These are phyloP conservation scores for Sphaerulina populicola DNA, from an alignment of 2,329 filamentous ascomycete genomes.

Conservation along the genomic window DNA sequence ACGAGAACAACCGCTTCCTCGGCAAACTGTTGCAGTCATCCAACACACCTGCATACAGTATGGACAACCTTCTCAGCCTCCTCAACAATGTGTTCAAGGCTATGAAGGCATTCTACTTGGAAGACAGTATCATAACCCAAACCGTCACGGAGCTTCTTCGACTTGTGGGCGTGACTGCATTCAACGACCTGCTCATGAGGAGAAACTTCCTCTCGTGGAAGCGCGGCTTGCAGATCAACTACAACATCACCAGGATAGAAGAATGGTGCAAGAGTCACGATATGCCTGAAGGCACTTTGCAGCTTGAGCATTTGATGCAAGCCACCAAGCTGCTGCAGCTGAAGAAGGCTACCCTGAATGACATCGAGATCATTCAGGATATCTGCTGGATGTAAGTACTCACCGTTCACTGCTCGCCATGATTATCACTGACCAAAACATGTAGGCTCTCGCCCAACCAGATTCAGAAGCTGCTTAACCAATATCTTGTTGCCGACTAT, in stretches of 20 bases:
- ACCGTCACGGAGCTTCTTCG: slow-evolving; percentile 88
- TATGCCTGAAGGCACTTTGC: slow-evolving; percentile 95
- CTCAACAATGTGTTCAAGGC: slow-evolving; percentile 96
- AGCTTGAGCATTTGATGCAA: slow-evolving; percentile 99
- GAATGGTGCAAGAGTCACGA: slow-evolving; percentile 99
- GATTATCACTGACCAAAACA: slow-evolving; percentile 15
- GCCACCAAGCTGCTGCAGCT: slow-evolving; percentile 95
- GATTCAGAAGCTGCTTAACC: slow-evolving; percentile 97
- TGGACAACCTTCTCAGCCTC: slow-evolving; percentile 94
- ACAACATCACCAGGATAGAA: slow-evolving; percentile 98
- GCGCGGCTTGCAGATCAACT: slow-evolving; percentile 97
- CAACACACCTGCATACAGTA: slow-evolving; percentile 91
- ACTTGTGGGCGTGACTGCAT: slow-evolving; percentile 91
- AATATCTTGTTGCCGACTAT: slow-evolving; percentile 97
- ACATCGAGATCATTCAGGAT: slow-evolving; percentile 99
- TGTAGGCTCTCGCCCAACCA: slow-evolving; percentile 89
- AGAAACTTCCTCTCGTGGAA: slow-evolving; percentile 99
- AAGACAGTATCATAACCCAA: slow-evolving; percentile 92
- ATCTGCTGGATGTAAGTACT: slow-evolving; percentile 95
- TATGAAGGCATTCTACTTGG: slow-evolving; percentile 97
- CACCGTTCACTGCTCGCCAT: neutral
- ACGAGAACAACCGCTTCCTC: slow-evolving; percentile 95
- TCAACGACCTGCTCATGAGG: slow-evolving; percentile 96
- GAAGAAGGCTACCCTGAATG: slow-evolving; percentile 97
- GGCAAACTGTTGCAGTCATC: slow-evolving; percentile 90